Conservation (phyloP, 179 eudicot species). For the Gypsophila paniculata region DNA sequence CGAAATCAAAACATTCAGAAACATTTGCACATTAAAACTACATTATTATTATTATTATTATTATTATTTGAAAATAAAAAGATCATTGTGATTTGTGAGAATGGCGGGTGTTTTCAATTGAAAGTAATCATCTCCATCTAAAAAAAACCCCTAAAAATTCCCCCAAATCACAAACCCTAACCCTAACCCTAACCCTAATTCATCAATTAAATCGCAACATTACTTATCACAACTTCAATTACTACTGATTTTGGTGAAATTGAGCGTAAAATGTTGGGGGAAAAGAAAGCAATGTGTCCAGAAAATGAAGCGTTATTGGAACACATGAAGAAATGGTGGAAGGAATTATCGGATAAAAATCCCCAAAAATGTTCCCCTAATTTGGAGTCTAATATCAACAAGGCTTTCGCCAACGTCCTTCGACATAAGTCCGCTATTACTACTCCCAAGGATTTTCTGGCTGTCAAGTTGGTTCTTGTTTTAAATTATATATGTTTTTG, state of each 20-base stretch:
- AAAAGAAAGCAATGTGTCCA: conserved; percentile 36
- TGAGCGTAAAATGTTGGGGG: conserved; percentile 32
- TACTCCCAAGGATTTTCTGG: conserved; percentile 56
- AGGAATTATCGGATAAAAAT: conserved; percentile 37
- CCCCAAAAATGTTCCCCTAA: conserved; percentile 43
- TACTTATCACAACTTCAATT: neutral
- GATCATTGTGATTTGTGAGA: too few species aligned
- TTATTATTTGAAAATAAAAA: neutral
- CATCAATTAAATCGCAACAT: neutral
- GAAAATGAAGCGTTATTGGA: conserved; percentile 58
- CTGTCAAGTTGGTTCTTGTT: conserved; percentile 75
- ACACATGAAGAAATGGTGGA: conserved; percentile 51
- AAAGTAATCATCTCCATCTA: neutral
- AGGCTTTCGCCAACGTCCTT: conserved; percentile 54
- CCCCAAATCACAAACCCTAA: conserved; percentile 15
- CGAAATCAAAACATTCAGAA: too few species aligned
- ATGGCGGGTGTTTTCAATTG: neutral
- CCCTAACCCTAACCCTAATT: neutral
- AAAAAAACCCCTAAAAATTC: neutral
- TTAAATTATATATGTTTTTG: too few species aligned
- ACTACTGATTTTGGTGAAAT: neutral
- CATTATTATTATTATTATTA: too few species aligned
- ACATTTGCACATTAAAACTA: too few species aligned
- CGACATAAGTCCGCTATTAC: conserved; percentile 42
- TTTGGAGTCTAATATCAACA: conserved; percentile 39